phyloP scores from a whole-genome alignment of 2,329 filamentous ascomycete species.

The Phoma herbarum region DNA sequence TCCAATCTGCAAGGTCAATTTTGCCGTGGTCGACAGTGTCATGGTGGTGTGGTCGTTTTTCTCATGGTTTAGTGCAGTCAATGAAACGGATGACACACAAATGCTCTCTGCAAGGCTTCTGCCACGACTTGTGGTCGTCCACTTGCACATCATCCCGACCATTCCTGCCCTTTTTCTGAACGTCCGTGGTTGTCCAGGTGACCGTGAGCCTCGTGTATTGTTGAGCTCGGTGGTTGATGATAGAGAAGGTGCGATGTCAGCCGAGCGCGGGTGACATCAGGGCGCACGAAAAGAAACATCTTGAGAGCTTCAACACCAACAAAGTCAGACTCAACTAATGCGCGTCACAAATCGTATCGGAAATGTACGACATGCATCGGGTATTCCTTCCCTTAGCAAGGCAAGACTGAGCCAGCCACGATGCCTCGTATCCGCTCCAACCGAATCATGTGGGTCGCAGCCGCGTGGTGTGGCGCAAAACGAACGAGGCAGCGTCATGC shows the following conservation, averaged over 20 bases:
- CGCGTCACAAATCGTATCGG: background rate
- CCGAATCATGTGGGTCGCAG: conserved; percentile 11
- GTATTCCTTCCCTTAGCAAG: background rate
- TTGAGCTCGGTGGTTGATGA: background rate
- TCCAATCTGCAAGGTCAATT: too few relatives aligned
- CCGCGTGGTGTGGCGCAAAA: conserved; percentile 9
- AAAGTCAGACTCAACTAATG: background rate
- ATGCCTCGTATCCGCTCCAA: conserved; percentile 3
- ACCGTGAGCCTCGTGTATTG: too few relatives aligned
- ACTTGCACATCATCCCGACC: too few relatives aligned
- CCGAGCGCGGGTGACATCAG: background rate
- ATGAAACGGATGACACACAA: too few relatives aligned
- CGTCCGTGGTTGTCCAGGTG: too few relatives aligned
- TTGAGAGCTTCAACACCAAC: background rate
- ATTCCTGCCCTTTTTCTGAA: too few relatives aligned
- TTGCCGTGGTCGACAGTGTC: too few relatives aligned
- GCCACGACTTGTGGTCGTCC: too few relatives aligned
- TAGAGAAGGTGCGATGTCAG: background rate
- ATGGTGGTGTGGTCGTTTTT: too few relatives aligned
- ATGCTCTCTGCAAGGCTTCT: too few relatives aligned
- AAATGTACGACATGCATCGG: background rate
- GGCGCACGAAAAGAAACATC: background rate
- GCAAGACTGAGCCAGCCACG: conserved; percentile 1
- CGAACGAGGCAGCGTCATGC: conserved; percentile 4
- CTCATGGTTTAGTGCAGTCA: too few relatives aligned